These are phyloP conservation scores for Prunus fruticosa DNA, from an alignment of 306 rosid species.

Conservation along the genomic window DNA sequence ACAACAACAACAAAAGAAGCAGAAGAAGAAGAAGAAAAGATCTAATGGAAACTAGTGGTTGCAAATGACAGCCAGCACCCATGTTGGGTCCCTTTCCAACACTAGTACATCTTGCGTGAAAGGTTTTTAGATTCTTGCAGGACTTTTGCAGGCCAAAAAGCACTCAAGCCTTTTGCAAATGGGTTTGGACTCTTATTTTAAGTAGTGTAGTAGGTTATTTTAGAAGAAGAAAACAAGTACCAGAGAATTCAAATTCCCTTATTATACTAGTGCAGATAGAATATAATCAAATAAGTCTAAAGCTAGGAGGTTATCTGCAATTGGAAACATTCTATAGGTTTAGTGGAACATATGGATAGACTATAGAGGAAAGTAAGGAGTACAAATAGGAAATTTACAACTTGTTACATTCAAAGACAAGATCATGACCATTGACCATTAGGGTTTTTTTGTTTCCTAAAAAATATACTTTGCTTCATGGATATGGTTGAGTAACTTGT, in stretches of 20 bases:
- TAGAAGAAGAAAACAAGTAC: no score
- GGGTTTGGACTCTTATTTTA: neutral
- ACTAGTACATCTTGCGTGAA: neutral
- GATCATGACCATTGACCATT: no score
- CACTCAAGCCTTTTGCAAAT: neutral
- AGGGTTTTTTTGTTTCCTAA: neutral
- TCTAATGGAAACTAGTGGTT: neutral
- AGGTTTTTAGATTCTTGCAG: neutral
- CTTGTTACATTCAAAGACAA: neutral
- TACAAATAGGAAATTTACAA: neutral
- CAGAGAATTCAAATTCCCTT: no score
- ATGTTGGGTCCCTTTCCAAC: neutral
- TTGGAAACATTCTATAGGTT: no score
- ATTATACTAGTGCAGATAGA: no score
- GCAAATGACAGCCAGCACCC: neutral
- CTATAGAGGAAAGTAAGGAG: no score
- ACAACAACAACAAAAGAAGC: no score
- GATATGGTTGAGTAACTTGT: neutral
- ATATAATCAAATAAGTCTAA: no score
- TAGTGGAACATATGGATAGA: no score
- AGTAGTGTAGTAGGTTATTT: no score
- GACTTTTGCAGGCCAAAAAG: neutral
- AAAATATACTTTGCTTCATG: neutral
- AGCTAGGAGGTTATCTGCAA: no score
- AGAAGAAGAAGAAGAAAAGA: no score